Evolutionary conservation across 2,329 filamentous ascomycete species (phyloP).

Genomic region (Calonectria hawksworthii): DNA sequence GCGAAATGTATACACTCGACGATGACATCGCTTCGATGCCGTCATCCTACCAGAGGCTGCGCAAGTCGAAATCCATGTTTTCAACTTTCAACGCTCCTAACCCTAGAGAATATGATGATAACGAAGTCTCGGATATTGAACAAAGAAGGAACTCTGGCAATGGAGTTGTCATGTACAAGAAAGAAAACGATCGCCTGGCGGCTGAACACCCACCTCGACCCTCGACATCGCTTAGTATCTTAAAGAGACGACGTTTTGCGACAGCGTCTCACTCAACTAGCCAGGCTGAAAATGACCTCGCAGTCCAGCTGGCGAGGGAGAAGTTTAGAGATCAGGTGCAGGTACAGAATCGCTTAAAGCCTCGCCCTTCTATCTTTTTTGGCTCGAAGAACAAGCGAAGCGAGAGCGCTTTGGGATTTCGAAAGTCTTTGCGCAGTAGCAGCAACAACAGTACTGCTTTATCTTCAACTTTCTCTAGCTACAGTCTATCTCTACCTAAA

Average conservation of each 20-base stretch:
- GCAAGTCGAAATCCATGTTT: conserved; percentile 70
- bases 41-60: conserved; percentile 64
- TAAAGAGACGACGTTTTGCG: conserved; percentile 52
- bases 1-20: conserved; percentile 62
- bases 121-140: conserved; percentile 23
- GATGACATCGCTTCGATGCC: conserved; percentile 63
- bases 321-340: conserved; percentile 52
- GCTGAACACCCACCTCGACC: conserved; percentile 46
- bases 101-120: conserved; percentile 29
- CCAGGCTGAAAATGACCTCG: conserved; percentile 49
- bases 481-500: conserved; percentile 42
- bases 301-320: conserved; percentile 54
- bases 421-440: conserved; percentile 64
- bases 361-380: conserved; percentile 61
- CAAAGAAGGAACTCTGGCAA: conserved; percentile 28
- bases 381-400: conserved; percentile 53
- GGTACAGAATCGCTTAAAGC: conserved; percentile 52
- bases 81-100: conserved; percentile 46
- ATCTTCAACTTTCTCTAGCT: conserved; percentile 48
- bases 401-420: conserved; percentile 55
- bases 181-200: conserved; percentile 47
- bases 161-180: conserved; percentile 27
- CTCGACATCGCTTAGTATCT: conserved; percentile 70
- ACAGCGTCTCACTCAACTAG: conserved; percentile 33
- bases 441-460: conserved; percentile 56